Percentiles rank a stretch among this genome's conserved stretches.
Evolutionary conservation across 192 early-diverging fungal genomes (phyloP).

Genomic region (Entomortierella chlamydospora): DNA sequence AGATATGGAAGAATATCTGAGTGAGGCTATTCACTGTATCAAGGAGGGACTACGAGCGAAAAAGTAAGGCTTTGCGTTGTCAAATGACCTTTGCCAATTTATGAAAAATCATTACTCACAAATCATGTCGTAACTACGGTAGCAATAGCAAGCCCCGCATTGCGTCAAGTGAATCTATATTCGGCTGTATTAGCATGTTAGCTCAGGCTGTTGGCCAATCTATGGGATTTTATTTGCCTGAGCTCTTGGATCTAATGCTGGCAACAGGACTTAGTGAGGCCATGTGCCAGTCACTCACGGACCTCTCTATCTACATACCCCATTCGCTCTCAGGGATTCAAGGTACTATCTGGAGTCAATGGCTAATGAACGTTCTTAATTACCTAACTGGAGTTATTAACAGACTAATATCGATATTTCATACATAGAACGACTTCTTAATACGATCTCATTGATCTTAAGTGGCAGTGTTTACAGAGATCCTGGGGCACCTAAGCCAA

Average conservation of each 20-base stretch:
- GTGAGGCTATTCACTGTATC: constrained; percentile 79
- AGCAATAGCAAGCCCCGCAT: constrained; percentile 48
- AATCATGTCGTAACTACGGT: neutral
- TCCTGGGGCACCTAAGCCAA: constrained; percentile 70
- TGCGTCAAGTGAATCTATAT: constrained; percentile 68
- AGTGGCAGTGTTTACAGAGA: constrained; percentile 80
- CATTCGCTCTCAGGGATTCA: constrained; percentile 86
- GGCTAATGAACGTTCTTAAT: neutral
- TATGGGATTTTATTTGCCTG: constrained; percentile 83
- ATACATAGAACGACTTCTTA: constrained; percentile 68
- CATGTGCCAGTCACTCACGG: constrained; percentile 80
- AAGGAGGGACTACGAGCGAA: constrained; percentile 77
- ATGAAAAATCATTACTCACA: no score
- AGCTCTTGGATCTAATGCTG: constrained; percentile 92
- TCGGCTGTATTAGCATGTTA: constrained; percentile 89
- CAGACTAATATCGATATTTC: no score
- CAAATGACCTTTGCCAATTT: neutral
- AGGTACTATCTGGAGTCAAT: constrained; percentile 57
- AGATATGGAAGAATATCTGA: constrained; percentile 82
- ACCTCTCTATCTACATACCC: constrained; percentile 83
- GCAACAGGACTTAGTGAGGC: constrained; percentile 84
- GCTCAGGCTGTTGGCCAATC: constrained; percentile 88
- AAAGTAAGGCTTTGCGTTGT: constrained; percentile 59
- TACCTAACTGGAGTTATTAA: no score
- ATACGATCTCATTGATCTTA: constrained; percentile 88